These are phyloP conservation scores for Boletus semigastroideus DNA, from an alignment of 1,284 basidiomycete species.

Conservation along the genomic window DNA sequence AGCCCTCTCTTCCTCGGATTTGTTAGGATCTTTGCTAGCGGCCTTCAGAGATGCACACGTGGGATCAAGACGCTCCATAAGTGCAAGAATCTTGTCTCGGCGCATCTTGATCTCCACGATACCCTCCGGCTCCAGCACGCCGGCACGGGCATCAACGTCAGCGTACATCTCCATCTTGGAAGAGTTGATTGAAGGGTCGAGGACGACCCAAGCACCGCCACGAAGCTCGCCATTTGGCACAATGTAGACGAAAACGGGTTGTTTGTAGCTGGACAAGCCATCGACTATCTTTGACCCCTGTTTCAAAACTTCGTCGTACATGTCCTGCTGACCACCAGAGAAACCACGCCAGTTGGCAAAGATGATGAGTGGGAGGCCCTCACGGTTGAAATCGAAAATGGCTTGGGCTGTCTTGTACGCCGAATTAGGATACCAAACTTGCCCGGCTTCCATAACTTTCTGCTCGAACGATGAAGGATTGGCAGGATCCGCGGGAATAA, in stretches of 20 bases:
- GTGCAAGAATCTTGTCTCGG: constrained; percentile 83
- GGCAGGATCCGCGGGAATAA: constrained; percentile 98
- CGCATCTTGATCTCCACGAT: constrained; percentile 94
- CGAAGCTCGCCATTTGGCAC: constrained; percentile 98
- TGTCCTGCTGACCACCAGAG: constrained; percentile 98
- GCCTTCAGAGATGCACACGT: constrained; percentile 83
- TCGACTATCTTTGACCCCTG: constrained; percentile 98
- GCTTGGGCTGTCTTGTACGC: constrained; percentile 99
- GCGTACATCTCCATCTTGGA: constrained; percentile 99
- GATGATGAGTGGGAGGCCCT: constrained; percentile 95
- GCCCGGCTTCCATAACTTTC: constrained; percentile 98
- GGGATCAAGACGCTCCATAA: constrained; percentile 94
- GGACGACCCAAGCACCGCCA: constrained; percentile 99
- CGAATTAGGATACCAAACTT: constrained; percentile 99
- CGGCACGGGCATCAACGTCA: constrained; percentile 92
- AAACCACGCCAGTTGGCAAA: constrained; percentile 99
- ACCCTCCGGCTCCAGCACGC: constrained; percentile 98
- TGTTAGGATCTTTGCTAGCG: constrained; percentile 72
- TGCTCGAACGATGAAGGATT: constrained; percentile 98
- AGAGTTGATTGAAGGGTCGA: constrained; percentile 96
- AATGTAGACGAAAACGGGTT: constrained; percentile 99
- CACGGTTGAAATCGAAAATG: constrained; percentile 98
- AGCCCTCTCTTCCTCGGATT: constrained; percentile 73
- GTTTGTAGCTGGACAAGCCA: constrained; percentile 94
- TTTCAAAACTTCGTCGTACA: constrained; percentile 95